Base-by-base conservation (phyloP, 129 eudicot genomes). In the Arctium minus region DNA sequence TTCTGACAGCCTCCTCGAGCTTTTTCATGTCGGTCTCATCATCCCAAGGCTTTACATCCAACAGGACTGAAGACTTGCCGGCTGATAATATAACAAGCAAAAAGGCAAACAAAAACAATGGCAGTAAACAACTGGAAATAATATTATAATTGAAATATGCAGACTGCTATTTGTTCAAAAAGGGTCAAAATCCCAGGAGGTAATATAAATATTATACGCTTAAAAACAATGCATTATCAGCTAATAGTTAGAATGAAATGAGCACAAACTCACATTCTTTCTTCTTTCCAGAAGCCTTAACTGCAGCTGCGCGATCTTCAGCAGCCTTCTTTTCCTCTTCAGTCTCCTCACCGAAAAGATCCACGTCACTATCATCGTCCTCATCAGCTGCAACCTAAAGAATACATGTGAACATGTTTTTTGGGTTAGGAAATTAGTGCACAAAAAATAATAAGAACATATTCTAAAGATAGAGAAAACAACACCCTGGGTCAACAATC, bases 251-350 rank as follows among this genome's bases (percentile, higher is more conserved):
- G 10, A 18, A 64, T 1, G 9, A 77, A 70, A 37, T n/a, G 18
- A 84, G 5, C 3, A 37, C 8, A 40, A 46, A 88, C 99, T 85
- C 40, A 96, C 98, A 88, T 72, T 93, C 98, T 89, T 96, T 96
- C 99, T 96, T 96, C 88, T 92, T 94, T 68, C 86, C 87, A 70
- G 99, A 89, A 40, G 97, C 94, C 83, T 93, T 93, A 17, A 76
- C 79, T 36, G 97, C 91, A 9, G 97, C 99, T 18, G 98, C 98
- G 76, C 95, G 95, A 46, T 93, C 96, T 88, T 93, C 98, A 64
- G 94, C 91, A 68, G 98, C 99, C 87, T 90, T 90, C 92, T 96
- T 96, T 82, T 96, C 98, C 88, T 96, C 99, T 74, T 96, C 98
- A 18, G 98, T 96, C 91, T 96, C 99, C 79, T 96, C 99, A 17